A percentile compares a stretch with the other conserved stretches of the same genome.
Conservation (phyloP, 192 early-diverging fungal genomes). For the Podila epicladia region DNA sequence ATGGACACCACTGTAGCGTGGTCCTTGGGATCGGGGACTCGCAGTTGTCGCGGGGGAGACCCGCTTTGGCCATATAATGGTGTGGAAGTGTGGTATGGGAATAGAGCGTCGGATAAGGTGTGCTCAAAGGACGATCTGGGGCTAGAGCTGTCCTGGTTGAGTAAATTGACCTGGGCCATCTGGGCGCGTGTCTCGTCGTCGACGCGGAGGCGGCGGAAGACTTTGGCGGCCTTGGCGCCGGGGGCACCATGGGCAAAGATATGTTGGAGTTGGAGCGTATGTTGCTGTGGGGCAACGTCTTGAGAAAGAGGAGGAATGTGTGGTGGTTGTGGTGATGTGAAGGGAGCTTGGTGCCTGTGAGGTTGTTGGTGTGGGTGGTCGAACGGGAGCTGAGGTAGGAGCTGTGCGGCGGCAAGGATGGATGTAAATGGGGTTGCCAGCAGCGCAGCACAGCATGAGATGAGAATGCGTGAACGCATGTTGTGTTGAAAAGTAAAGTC, state of each 20-base stretch:
- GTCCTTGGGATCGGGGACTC: constrained; percentile 76
- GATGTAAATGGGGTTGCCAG: too few relatives aligned
- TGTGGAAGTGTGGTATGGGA: neutral
- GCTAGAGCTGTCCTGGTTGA: neutral
- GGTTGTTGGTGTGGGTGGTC: too few relatives aligned
- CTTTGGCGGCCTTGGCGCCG: constrained; percentile 12
- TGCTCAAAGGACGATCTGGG: constrained; percentile 26
- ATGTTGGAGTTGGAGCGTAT: constrained; percentile 19
- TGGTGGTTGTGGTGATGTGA: neutral
- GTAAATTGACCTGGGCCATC: constrained; percentile 8
- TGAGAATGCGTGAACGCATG: too few relatives aligned
- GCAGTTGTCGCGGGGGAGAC: neutral
- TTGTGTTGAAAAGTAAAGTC: too few relatives aligned
- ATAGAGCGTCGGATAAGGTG: constrained; percentile 8
- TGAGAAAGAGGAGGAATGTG: neutral
- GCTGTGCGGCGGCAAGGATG: too few relatives aligned
- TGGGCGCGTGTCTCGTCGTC: constrained; percentile 10
- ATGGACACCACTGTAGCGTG: constrained; percentile 73
- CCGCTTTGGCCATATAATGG: neutral
- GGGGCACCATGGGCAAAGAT: constrained; percentile 30
- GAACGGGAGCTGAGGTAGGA: too few relatives aligned
- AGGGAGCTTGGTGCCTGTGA: neutral
- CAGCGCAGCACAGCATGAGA: too few relatives aligned
- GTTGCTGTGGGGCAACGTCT: constrained; percentile 1
- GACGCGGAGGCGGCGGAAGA: constrained; percentile 19